Conservation (phyloP, 2,329 filamentous ascomycete genomes). For the Arthroderma sp. region DNA sequence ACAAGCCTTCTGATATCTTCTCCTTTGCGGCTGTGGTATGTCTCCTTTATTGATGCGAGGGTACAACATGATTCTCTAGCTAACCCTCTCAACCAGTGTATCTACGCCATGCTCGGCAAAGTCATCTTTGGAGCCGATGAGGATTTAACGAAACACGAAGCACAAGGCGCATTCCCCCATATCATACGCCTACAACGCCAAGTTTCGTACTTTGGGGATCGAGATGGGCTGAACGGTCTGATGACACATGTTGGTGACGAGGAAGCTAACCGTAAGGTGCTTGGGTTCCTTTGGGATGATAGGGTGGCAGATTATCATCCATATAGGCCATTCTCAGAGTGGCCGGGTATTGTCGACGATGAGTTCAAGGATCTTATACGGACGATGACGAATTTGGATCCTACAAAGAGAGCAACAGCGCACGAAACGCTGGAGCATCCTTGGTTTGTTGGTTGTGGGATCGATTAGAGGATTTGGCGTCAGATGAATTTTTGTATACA, state of each 20-base stretch:
- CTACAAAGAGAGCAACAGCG: constrained; percentile 7
- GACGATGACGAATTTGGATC: constrained; percentile 7
- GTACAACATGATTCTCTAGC: neutral
- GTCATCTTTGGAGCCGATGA: constrained; percentile 31
- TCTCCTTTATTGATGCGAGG: constrained; percentile 11
- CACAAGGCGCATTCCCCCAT: constrained; percentile 24
- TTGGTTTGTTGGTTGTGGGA: too few relatives aligned
- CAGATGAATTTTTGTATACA: neutral
- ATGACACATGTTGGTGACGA: constrained; percentile 26
- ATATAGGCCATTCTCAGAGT: constrained; percentile 25
- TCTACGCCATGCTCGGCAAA: constrained; percentile 35
- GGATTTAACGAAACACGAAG: constrained; percentile 25
- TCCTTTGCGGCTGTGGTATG: constrained; percentile 24
- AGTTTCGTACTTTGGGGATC: constrained; percentile 37
- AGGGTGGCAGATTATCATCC: constrained; percentile 21
- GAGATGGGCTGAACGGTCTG: constrained; percentile 31
- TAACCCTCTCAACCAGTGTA: constrained; percentile 25
- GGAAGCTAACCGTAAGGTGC: constrained; percentile 21
- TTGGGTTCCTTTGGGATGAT: constrained; percentile 27
- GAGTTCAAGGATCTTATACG: constrained; percentile 22
- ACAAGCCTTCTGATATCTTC: constrained; percentile 25
- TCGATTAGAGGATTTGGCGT: too few relatives aligned
- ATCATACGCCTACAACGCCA: constrained; percentile 35
- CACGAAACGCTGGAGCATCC: constrained; percentile 7
- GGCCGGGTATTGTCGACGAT: constrained; percentile 20